Conservation (phyloP, 768 basidiomycete genomes). For the Leccinum longicurvipes region DNA sequence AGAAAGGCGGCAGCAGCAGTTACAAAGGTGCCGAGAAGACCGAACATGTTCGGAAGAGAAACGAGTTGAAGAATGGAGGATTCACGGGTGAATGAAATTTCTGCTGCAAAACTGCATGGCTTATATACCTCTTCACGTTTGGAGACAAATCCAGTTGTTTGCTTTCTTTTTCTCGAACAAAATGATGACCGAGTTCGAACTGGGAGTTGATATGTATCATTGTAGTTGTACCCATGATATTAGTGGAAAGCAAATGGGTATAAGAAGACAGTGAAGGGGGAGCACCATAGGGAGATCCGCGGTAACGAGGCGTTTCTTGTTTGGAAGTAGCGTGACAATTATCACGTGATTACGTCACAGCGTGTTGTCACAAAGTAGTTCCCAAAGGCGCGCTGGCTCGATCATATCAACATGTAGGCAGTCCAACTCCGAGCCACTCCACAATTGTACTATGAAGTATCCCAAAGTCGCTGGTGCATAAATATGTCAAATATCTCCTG, state of each 20-base stretch:
- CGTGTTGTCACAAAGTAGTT: conserved; percentile 24
- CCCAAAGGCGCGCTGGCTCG: not conserved
- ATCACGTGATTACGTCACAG: conserved; percentile 23
- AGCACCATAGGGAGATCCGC: not conserved
- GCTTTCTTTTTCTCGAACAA: not conserved
- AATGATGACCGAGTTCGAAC: not conserved
- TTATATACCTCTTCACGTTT: conserved; percentile 19
- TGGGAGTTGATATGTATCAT: not conserved
- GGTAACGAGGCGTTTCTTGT: not conserved
- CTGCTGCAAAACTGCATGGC: not conserved
- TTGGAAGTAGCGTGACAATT: not conserved
- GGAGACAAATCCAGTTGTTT: too few species aligned
- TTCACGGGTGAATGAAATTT: not conserved
- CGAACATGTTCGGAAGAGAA: conserved; percentile 15
- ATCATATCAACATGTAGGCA: conserved; percentile 11
- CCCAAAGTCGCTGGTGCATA: conserved; percentile 30
- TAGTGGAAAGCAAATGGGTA: not conserved
- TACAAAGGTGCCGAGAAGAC: conserved; percentile 12
- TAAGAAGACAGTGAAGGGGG: not conserved
- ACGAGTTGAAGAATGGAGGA: not conserved
- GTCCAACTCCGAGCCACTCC: not conserved
- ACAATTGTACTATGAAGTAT: conserved; percentile 27
- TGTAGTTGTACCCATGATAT: not conserved
- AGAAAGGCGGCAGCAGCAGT: conserved; percentile 11
- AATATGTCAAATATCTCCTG: not conserved